These are phyloP conservation scores for Pyrenophora seminiperda DNA, from an alignment of 2,329 filamentous ascomycete species.

Conservation along the genomic window DNA sequence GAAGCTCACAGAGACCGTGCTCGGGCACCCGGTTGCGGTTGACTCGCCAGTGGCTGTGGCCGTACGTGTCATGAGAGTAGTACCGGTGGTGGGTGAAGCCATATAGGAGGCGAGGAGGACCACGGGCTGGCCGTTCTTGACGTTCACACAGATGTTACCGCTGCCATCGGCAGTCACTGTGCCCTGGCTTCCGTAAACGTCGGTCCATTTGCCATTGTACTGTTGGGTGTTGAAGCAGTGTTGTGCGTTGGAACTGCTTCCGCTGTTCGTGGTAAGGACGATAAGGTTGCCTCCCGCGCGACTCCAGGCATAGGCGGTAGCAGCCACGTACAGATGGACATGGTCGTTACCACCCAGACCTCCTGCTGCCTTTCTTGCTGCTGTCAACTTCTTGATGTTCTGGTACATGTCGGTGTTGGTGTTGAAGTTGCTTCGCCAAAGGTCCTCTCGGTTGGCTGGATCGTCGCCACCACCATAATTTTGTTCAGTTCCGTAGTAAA, in stretches of 20 bases:
- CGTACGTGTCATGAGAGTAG: slow-evolving; percentile 19
- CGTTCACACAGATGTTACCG: slow-evolving; percentile 51
- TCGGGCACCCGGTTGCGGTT: slow-evolving; percentile 28
- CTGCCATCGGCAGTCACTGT: slow-evolving; percentile 48
- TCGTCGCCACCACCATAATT: slow-evolving; percentile 46
- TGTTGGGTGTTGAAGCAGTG: slow-evolving; percentile 53
- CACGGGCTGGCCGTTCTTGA: slow-evolving; percentile 53
- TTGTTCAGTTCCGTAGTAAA: slow-evolving; percentile 50
- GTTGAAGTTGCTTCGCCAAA: slow-evolving; percentile 47
- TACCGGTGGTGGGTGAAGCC: slow-evolving; percentile 18
- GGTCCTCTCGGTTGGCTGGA: slow-evolving; percentile 49
- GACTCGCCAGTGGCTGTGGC: slow-evolving; percentile 12
- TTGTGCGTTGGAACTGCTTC: slow-evolving; percentile 46
- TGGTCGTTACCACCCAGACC: slow-evolving; percentile 55
- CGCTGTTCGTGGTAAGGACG: slow-evolving; percentile 55
- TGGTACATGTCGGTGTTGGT: slow-evolving; percentile 38
- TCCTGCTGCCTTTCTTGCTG: slow-evolving; percentile 44
- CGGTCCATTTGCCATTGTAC: slow-evolving; percentile 49
- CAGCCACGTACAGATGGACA: slow-evolving; percentile 50
- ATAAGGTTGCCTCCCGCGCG: slow-evolving; percentile 53
- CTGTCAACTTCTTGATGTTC: slow-evolving; percentile 32
- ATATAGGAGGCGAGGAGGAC: slow-evolving; percentile 42
- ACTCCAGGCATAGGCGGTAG: slow-evolving; percentile 55
- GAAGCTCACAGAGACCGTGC: slow-evolving; percentile 50
- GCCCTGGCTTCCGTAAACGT: slow-evolving; percentile 46